phyloP scores from a whole-genome alignment of 1,284 basidiomycete species.

The Bondarzewia mesenterica region DNA sequence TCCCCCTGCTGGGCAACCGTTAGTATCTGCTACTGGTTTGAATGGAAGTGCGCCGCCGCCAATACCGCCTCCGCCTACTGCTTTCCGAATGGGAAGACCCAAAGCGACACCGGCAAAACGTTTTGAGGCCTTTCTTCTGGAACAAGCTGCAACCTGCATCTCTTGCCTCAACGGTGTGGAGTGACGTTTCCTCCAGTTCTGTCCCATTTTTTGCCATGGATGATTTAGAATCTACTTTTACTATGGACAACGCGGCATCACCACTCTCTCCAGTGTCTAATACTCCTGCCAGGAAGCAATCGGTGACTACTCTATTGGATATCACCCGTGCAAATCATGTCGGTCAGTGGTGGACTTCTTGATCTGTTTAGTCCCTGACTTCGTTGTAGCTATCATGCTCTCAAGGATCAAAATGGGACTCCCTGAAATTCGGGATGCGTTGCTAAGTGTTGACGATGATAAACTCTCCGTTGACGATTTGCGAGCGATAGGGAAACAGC shows the following conservation, averaged over 20 bases:
- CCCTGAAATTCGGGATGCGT: conserved; percentile 55
- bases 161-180: conserved; percentile 63
- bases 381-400: conserved; percentile 66
- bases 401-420: conserved; percentile 62
- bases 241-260: conserved; percentile 43
- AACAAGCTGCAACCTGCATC: conserved; percentile 55
- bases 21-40: conserved; percentile 1
- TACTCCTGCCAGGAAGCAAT: conserved; percentile 42
- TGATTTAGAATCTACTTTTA: conserved; percentile 72
- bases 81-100: conserved; percentile 18
- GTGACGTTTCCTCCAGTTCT: conserved; percentile 34
- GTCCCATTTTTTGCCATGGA: conserved; percentile 42
- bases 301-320: conserved; percentile 66
- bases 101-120: conserved; percentile 43
- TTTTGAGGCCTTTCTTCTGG: conserved; percentile 88
- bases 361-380: background rate
- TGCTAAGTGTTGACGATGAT: conserved; percentile 65
- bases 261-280: conserved; percentile 31
- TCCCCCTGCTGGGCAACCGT: no score
- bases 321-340: conserved; percentile 82
- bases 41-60: conserved; percentile 12
- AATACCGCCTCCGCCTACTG: conserved; percentile 25
- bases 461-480: conserved; percentile 64
- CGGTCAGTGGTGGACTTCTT: conserved; percentile 33
- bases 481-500: conserved; percentile 61